phyloP scores from a whole-genome alignment of 805 yeast species.

The Pichia cabralensis region DNA sequence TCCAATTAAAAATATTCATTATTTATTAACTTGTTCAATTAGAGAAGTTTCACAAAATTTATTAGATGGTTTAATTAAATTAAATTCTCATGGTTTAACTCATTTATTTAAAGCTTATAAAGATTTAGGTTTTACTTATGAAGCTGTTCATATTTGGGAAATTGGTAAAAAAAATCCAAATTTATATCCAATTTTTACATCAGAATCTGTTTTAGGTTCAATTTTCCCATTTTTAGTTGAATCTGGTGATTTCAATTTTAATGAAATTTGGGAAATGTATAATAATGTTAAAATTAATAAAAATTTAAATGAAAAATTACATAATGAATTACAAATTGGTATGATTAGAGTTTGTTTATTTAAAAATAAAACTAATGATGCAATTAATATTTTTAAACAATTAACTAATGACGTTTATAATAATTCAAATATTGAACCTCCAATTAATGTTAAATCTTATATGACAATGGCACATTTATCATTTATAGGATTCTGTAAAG shows the following conservation, averaged over 20 bases:
- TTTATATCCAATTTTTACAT: conserved; percentile 38
- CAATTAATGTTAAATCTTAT: conserved; percentile 36
- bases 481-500: conserved; percentile 70
- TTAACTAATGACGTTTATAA: conserved; percentile 43
- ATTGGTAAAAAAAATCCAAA: conserved; percentile 39
- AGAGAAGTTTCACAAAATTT: conserved; percentile 44
- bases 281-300: conserved; percentile 29
- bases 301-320: conserved; percentile 22
- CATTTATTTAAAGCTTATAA: conserved; percentile 48
- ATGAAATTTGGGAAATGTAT: conserved; percentile 50
- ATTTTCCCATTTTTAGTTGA: conserved; percentile 58
- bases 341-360: conserved; percentile 65
- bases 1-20: conserved; percentile 45
- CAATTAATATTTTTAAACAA: conserved; percentile 52
- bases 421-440: conserved; percentile 23
- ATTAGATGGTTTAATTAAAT: conserved; percentile 31
- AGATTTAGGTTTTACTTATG: conserved; percentile 50
- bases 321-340: conserved; percentile 49
- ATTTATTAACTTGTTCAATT: conserved; percentile 37
- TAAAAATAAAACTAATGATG: conserved; percentile 55
- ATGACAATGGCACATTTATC: conserved; percentile 67
- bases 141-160: conserved; percentile 66
- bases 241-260: conserved; percentile 48
- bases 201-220: conserved; percentile 58
- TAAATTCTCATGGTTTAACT: conserved; percentile 47